A percentile compares a stretch with the other conserved stretches of the same genome.
Conservation (phyloP, 2,329 filamentous ascomycete species). For the Fusarium sp. region DNA sequence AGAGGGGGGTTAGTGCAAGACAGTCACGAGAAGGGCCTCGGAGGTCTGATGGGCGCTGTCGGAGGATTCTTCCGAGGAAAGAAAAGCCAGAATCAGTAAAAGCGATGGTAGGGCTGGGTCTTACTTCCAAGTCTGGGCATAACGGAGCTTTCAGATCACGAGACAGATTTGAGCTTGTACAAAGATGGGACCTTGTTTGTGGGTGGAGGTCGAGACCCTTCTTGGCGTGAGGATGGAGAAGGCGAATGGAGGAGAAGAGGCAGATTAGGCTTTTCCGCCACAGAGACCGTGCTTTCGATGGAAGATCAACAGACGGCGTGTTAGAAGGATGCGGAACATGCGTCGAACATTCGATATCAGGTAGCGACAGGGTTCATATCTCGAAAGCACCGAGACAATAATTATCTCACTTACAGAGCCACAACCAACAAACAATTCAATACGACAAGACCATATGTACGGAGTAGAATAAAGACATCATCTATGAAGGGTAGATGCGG, state of each 20-base stretch:
- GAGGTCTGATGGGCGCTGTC: slow-evolving; percentile 68
- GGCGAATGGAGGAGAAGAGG: slow-evolving; percentile 25
- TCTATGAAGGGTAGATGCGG: slow-evolving; percentile 8
- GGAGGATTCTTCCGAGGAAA: slow-evolving; percentile 69
- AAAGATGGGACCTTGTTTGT: slow-evolving; percentile 25
- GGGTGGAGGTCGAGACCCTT: slow-evolving; percentile 35
- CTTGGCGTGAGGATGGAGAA: slow-evolving; percentile 26
- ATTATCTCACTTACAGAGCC: not conserved
- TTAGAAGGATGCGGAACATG: slow-evolving; percentile 29
- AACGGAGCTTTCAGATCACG: slow-evolving; percentile 9
- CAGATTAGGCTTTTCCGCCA: slow-evolving; percentile 27
- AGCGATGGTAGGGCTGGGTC: not conserved
- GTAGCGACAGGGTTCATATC: not conserved
- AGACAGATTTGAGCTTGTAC: slow-evolving; percentile 20
- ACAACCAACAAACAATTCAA: not conserved
- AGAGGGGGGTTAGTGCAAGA: slow-evolving; percentile 70
- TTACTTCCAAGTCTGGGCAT: slow-evolving; percentile 1
- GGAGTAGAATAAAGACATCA: not conserved
- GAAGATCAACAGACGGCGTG: slow-evolving; percentile 16
- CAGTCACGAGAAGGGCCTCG: slow-evolving; percentile 63
- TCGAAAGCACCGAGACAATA: not conserved
- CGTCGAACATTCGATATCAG: slow-evolving; percentile 41
- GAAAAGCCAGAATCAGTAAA: slow-evolving; percentile 27
- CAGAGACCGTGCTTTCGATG: slow-evolving; percentile 2
- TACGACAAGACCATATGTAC: not conserved